Evolutionary conservation across 169 alveolate species (phyloP).

Genomic region (Eimeria necatrix): DNA sequence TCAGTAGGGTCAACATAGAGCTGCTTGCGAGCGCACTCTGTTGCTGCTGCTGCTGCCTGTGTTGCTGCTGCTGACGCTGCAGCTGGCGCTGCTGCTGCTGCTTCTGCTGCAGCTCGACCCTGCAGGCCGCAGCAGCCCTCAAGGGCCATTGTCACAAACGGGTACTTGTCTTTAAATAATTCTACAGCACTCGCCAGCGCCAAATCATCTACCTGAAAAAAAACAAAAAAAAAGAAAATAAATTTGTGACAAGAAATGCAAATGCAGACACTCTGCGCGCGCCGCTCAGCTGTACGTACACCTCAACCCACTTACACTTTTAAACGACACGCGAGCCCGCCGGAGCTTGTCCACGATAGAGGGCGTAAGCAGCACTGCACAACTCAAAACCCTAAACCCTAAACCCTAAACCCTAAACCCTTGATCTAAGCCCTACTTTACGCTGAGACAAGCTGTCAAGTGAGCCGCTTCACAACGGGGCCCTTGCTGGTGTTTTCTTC

Average conservation of each 20-base stretch:
- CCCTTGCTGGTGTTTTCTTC: no score
- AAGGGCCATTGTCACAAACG: neutral
- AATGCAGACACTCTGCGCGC: neutral
- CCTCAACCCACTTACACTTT: neutral
- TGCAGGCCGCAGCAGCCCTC: neutral
- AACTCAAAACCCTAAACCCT: neutral
- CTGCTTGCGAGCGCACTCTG: neutral
- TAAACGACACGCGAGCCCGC: neutral
- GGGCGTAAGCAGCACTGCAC: constrained; percentile 35
- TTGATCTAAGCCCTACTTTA: neutral
- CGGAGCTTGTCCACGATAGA: constrained; percentile 14
- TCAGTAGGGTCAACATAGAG: neutral
- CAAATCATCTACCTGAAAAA: constrained; percentile 20
- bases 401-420: neutral
- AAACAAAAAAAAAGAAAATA: no score
- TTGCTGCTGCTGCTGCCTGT: constrained; percentile 20
- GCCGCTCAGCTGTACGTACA: neutral
- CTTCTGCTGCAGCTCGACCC: neutral
- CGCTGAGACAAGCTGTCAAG: neutral
- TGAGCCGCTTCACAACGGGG: neutral
- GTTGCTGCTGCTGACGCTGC: neutral
- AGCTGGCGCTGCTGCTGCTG: constrained; percentile 10
- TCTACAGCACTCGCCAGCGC: constrained; percentile 24
- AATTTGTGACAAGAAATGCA: neutral
- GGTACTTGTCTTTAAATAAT: neutral